Percentiles rank a stretch among this genome's conserved stretches.
phyloP scores from a whole-genome alignment of 495 filamentous ascomycete genomes.

The Hapsidospora chrysogenum region DNA sequence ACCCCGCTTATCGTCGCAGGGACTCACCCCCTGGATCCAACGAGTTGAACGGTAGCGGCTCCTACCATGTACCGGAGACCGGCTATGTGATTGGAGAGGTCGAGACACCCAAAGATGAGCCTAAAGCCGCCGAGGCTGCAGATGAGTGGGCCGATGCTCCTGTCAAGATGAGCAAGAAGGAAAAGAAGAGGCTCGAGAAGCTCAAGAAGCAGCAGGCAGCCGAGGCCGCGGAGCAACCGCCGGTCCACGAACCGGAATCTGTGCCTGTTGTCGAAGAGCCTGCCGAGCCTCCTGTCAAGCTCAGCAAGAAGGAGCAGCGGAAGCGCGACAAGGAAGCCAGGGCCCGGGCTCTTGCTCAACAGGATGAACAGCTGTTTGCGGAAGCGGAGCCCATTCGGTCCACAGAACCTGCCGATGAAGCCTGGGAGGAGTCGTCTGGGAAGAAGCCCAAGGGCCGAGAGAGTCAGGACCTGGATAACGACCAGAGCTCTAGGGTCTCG shows the following conservation, averaged over 20 bases:
- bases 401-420: slow-evolving; percentile 8
- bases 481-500: slow-evolving; percentile 3
- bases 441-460: slow-evolving; percentile 6
- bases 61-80: slow-evolving; percentile 21
- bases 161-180: slow-evolving; percentile 5
- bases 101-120: slow-evolving; percentile 4
- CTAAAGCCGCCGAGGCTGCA: not conserved
- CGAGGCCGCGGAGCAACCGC: not conserved
- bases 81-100: slow-evolving; percentile 9
- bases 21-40: slow-evolving; percentile 48
- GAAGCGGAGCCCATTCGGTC: not conserved
- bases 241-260: not conserved
- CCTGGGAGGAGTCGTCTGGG: slow-evolving; percentile 3
- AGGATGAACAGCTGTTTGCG: not conserved
- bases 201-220: slow-evolving; percentile 1
- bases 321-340: slow-evolving; percentile 16
- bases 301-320: slow-evolving; percentile 20
- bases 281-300: slow-evolving; percentile 7
- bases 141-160: slow-evolving; percentile 5
- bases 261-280: slow-evolving; percentile 7
- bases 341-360: slow-evolving; percentile 5
- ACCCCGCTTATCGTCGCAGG: slow-evolving; percentile 43
- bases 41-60: slow-evolving; percentile 10
- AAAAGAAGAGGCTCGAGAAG: slow-evolving; percentile 6
- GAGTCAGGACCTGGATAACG: not conserved